Evolutionary conservation across 2,329 filamentous ascomycete genomes (phyloP).

Genomic region (Cladobotryum protrusum): DNA sequence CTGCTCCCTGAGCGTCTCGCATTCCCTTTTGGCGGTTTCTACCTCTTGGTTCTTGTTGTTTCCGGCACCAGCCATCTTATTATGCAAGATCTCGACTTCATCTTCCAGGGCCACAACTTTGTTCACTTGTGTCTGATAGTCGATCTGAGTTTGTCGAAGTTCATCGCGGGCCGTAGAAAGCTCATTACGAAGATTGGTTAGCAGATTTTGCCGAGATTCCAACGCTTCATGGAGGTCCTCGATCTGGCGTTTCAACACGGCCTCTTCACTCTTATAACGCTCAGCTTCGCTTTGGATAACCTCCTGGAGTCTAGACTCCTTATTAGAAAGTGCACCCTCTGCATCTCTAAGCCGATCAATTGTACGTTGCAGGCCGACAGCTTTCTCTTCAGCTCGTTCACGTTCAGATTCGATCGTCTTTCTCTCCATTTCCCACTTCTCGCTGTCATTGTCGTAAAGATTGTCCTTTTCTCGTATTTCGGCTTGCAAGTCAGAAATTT

Average conservation of each 20-base stretch:
- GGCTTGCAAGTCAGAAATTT: conserved; percentile 57
- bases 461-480: conserved; percentile 65
- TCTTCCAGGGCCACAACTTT: conserved; percentile 66
- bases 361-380: conserved; percentile 60
- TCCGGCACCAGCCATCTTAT: conserved; percentile 8
- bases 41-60: conserved; percentile 6
- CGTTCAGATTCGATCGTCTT: conserved; percentile 60
- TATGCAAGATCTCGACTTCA: conserved; percentile 67
- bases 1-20: conserved; percentile 29
- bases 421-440: conserved; percentile 63
- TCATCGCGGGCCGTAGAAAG: conserved; percentile 62
- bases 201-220: conserved; percentile 55
- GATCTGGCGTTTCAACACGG: conserved; percentile 64
- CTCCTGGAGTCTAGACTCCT: conserved; percentile 61
- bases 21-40: conserved; percentile 19
- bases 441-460: conserved; percentile 62
- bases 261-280: conserved; percentile 66
- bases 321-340: conserved; percentile 60
- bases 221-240: conserved; percentile 68
- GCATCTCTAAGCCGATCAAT: conserved; percentile 64
- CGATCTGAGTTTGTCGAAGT: conserved; percentile 59
- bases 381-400: conserved; percentile 61
- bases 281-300: conserved; percentile 65
- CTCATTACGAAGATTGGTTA: conserved; percentile 61
- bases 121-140: conserved; percentile 55